Base-by-base conservation (phyloP, 1,284 basidiomycete species). In the Apiotrichum domesticum region DNA sequence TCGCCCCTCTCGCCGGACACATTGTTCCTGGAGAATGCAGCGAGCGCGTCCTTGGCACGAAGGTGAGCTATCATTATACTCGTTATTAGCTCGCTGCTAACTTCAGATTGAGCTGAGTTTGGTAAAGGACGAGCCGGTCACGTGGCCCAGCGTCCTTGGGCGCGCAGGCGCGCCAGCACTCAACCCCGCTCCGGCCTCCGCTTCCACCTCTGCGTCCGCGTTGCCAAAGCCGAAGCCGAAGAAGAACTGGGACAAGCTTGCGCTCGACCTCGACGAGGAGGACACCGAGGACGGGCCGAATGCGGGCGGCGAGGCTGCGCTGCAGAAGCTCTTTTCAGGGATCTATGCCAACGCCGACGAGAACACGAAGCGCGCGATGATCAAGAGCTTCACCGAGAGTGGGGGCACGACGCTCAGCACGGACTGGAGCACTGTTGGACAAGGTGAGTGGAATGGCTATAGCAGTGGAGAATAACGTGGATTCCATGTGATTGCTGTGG, bases 381-480 rank as follows among this genome's bases (percentile, higher is more conserved):
- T 96, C 84, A 97, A 97, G 82, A 92, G 89, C 71, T 96, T 89
- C 72, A 81, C 83, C 57, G 91, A 95, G 79, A 90, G 87, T 64
- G 90, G 90, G 6, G 91, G 93, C 3, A 97, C 93, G 7, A 86
- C 90, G 0, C 80, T 97, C 46, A 92, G 88, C 77, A 97, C 93
- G 0, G 91, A 96, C 74, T 97, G 93, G 93, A 83, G 84, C 4
- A 88, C 90, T 63, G 90, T 96, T 7, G 80, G 77, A 62, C 87
- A 87, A 78, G 81, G 69, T 35, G 60, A 63, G 68, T 43, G 3
- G 40, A 4, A 45, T 35, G n/a, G 29, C n/a, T 5, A 11, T 9
- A 35, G 13, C 7, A 34, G 15, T 59, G 45, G 29, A 48, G 29
- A 13, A 29, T 29, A 3, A 29, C 29, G 29, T 3, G 29, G 29